A percentile compares a stretch with the other conserved stretches of the same genome.
These are phyloP conservation scores for Ligustrum vulgare DNA, from an alignment of 257 asterid genomes.

Conservation along the genomic window DNA sequence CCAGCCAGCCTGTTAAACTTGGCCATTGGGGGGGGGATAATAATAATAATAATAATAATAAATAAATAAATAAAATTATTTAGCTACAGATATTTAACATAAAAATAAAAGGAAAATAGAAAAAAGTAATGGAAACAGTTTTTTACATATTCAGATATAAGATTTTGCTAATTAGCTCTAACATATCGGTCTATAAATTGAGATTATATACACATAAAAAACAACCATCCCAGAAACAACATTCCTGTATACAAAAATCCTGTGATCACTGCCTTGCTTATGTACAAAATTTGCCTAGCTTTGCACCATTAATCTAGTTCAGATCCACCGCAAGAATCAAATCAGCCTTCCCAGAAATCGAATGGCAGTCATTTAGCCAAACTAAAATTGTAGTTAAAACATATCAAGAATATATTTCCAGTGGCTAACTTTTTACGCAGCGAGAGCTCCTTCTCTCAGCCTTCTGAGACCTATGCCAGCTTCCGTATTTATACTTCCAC, in stretches of 20 bases:
- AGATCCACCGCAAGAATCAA: neutral
- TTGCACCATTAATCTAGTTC: neutral
- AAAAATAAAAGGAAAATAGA: no score
- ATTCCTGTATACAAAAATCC: neutral
- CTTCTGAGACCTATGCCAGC: neutral
- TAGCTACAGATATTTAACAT: no score
- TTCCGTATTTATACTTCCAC: neutral
- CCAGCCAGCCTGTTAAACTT: neutral
- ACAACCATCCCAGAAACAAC: conserved; percentile 8
- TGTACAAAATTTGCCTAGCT: neutral
- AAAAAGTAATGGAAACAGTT: no score
- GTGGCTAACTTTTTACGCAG: neutral
- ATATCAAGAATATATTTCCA: neutral
- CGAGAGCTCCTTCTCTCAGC: neutral
- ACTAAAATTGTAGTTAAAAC: neutral
- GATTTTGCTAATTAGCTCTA: no score
- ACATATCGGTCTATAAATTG: no score
- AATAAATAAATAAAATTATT: no score
- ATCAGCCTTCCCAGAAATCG: neutral
- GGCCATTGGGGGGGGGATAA: neutral
- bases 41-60: no score
- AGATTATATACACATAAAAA: neutral
- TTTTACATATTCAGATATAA: no score
- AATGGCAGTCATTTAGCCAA: neutral
- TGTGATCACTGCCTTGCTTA: neutral